These are phyloP conservation scores for Chlamydomonas incerta DNA, from an alignment of 139 green algal genomes.

Conservation along the genomic window DNA sequence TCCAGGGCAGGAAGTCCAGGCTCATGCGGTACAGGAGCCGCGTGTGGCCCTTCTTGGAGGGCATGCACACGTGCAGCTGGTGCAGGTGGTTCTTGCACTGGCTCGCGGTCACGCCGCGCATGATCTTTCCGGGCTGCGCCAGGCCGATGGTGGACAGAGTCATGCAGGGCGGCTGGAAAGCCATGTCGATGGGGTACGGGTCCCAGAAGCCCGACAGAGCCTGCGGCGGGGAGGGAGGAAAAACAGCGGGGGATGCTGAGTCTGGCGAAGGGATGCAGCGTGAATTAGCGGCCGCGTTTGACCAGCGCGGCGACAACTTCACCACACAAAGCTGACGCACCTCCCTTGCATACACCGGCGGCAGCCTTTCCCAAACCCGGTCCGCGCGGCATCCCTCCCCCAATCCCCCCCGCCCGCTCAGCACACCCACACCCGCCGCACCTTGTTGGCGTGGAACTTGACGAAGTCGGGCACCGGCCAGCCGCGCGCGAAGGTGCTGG, in stretches of 20 bases:
- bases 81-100: constrained; percentile 94
- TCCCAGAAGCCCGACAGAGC: constrained; percentile 91
- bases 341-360: too few species aligned
- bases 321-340: too few species aligned
- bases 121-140: constrained; percentile 90
- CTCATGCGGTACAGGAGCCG: constrained; percentile 98
- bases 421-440: not conserved
- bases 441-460: constrained; percentile 78
- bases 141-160: constrained; percentile 92
- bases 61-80: constrained; percentile 98
- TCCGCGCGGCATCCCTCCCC: too few species aligned
- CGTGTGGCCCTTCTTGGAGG: constrained; percentile 84
- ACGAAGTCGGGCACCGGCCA: constrained; percentile 96
- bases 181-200: constrained; percentile 99
- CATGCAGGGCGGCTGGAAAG: constrained; percentile 95
- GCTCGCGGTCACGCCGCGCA: constrained; percentile 70
- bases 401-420: not conserved
- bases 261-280: too few species aligned
- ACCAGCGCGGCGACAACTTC: too few species aligned
- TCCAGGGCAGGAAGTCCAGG: constrained; percentile 95
- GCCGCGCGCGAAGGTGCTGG: constrained; percentile 95
- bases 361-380: too few species aligned
- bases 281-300: too few species aligned
- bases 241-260: too few species aligned
- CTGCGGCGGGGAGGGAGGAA: constrained; percentile 17